Conservation (phyloP, 768 basidiomycete genomes). For the Xerocomellus amylosporus region DNA sequence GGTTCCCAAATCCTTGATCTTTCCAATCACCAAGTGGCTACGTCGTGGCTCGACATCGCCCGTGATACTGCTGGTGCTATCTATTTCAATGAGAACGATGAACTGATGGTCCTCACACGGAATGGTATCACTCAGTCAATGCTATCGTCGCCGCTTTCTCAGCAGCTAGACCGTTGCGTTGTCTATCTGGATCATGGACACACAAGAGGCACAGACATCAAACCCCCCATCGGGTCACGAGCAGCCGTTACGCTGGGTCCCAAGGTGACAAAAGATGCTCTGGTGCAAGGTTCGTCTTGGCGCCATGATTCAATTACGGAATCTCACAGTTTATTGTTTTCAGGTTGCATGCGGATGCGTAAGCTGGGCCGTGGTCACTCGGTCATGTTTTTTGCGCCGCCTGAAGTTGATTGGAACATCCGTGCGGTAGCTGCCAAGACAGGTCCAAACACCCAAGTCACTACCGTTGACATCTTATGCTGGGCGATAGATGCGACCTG, state of each 20-base stretch:
- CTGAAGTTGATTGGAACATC: conserved; percentile 38
- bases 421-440: conserved; percentile 20
- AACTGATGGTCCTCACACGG: conserved; percentile 26
- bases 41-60: conserved; percentile 37
- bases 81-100: conserved; percentile 30
- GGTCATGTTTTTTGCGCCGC: conserved; percentile 43
- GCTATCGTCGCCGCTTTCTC: conserved; percentile 26
- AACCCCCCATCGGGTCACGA: conserved; percentile 28
- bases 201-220: conserved; percentile 39
- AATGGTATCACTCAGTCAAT: conserved; percentile 21
- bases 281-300: conserved; percentile 32
- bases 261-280: conserved; percentile 34
- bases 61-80: conserved; percentile 17
- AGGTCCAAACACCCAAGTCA: not conserved
- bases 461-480: conserved; percentile 33
- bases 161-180: conserved; percentile 30
- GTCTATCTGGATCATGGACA: conserved; percentile 38
- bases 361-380: conserved; percentile 46
- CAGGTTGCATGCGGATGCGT: conserved; percentile 54
- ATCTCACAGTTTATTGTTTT: not conserved
- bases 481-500: conserved; percentile 48
- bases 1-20: conserved; percentile 55
- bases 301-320: not conserved
- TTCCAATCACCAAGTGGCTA: conserved; percentile 39
- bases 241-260: conserved; percentile 37